Evolutionary conservation across 78 protist species (phyloP).

Genomic region (Protostelium mycophagum): DNA sequence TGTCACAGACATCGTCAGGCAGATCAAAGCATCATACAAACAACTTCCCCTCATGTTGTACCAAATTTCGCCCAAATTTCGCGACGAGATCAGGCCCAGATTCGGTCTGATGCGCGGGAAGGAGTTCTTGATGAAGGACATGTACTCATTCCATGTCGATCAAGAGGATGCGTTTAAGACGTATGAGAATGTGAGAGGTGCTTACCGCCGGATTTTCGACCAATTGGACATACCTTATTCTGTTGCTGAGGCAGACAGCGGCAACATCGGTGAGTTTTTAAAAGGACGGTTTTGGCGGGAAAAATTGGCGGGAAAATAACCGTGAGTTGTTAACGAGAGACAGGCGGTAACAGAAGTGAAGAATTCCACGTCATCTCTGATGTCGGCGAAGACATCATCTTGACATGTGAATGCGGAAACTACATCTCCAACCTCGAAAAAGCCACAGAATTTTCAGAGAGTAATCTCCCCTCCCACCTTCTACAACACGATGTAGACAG

Average conservation of each 20-base stretch:
- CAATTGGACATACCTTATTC: conserved; percentile 42
- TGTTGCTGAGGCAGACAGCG: conserved; percentile 74
- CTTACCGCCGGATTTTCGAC: conserved; percentile 56
- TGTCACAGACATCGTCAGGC: conserved; percentile 48
- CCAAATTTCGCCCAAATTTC: conserved; percentile 74
- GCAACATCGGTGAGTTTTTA: conserved; percentile 58
- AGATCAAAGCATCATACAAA: conserved; percentile 10
- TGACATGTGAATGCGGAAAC: conserved; percentile 44
- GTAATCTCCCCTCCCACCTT: too few species aligned
- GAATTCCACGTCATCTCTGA: conserved; percentile 74
- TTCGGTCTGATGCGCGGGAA: conserved; percentile 75
- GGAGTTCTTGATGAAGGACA: conserved; percentile 85
- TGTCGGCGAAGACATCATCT: conserved; percentile 68
- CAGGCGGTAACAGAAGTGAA: conserved; percentile 52
- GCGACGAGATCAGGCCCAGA: conserved; percentile 85
- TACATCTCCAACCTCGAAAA: conserved; percentile 71
- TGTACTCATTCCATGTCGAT: conserved; percentile 72
- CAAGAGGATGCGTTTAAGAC: conserved; percentile 41
- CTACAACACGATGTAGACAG: too few species aligned
- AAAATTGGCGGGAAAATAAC: too few species aligned
- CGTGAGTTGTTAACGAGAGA: not conserved
- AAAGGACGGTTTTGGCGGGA: not conserved
- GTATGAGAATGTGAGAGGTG: conserved; percentile 36
- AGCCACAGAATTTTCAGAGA: conserved; percentile 34
- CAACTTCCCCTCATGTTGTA: conserved; percentile 62